phyloP scores from a whole-genome alignment of 2,329 filamentous ascomycete genomes.

The Aspergillus ustus region DNA sequence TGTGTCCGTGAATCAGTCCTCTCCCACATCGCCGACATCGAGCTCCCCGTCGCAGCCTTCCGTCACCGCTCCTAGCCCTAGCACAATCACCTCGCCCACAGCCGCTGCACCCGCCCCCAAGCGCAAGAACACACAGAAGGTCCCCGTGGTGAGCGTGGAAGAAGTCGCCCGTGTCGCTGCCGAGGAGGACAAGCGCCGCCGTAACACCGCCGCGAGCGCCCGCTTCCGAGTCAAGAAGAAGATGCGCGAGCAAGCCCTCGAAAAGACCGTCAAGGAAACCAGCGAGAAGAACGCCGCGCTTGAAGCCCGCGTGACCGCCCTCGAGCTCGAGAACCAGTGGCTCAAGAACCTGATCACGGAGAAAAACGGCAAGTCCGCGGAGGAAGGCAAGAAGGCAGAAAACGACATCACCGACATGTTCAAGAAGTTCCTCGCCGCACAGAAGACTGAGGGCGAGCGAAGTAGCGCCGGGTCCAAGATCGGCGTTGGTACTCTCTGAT shows the following conservation, averaged over 20 bases:
- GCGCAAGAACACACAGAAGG: constrained; percentile 44
- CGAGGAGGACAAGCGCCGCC: constrained; percentile 87
- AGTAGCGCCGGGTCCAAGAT: constrained; percentile 39
- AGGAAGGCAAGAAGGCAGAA: constrained; percentile 50
- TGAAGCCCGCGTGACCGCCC: constrained; percentile 72
- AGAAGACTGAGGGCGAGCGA: constrained; percentile 33
- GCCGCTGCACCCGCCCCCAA: constrained; percentile 34
- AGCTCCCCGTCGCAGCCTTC: constrained; percentile 23
- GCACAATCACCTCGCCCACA: constrained; percentile 19
- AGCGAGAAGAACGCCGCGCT: constrained; percentile 76
- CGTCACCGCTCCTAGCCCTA: constrained; percentile 25
- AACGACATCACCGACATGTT: constrained; percentile 47
- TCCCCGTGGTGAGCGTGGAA: constrained; percentile 60
- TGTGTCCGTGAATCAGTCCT: constrained; percentile 22
- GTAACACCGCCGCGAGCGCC: constrained; percentile 88
- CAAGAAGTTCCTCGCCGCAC: constrained; percentile 45
- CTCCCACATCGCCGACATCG: constrained; percentile 23
- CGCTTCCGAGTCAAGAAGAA: constrained; percentile 96
- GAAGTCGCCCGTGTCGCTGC: constrained; percentile 74
- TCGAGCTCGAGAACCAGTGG: constrained; percentile 83
- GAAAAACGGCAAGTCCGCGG: constrained; percentile 62
- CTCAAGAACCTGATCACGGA: constrained; percentile 78
- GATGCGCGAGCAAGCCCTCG: constrained; percentile 84
- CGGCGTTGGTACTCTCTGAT: constrained; percentile 35
- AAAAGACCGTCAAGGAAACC: constrained; percentile 81